A percentile compares a stretch with the other conserved stretches of the same genome.
Conservation (phyloP, 495 filamentous ascomycete genomes). For the Penicillium cataractarum region DNA sequence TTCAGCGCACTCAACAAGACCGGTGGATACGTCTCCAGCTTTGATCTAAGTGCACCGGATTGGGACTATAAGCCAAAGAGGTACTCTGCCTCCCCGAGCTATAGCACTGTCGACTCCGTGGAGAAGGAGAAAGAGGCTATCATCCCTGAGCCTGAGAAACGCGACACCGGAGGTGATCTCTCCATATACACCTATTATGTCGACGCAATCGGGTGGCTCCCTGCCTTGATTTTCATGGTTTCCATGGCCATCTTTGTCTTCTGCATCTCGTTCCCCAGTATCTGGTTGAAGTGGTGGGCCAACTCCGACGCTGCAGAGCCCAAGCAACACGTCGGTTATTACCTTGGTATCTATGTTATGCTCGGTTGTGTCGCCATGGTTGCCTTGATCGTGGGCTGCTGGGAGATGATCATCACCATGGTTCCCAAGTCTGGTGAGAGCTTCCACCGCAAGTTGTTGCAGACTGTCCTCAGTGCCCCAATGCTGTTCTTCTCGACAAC, state of each 20-base stretch:
- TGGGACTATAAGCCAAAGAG: slow-evolving; percentile 36
- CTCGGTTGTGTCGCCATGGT: slow-evolving; percentile 50
- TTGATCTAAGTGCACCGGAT: slow-evolving; percentile 40
- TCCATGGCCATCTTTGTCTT: slow-evolving; percentile 48
- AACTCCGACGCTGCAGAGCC: slow-evolving; percentile 44
- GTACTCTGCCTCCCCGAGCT: slow-evolving; percentile 26
- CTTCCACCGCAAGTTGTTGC: slow-evolving; percentile 53
- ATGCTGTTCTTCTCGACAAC: slow-evolving; percentile 53
- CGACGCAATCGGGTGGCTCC: slow-evolving; percentile 50
- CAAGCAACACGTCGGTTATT: slow-evolving; percentile 50
- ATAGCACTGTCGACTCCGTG: slow-evolving; percentile 22
- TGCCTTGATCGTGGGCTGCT: slow-evolving; percentile 48
- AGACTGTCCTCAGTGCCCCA: slow-evolving; percentile 53
- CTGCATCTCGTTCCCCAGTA: slow-evolving; percentile 50
- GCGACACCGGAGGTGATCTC: slow-evolving; percentile 53
- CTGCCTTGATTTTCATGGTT: slow-evolving; percentile 49
- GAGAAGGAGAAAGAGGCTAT: slow-evolving; percentile 28
- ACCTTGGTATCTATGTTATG: slow-evolving; percentile 59
- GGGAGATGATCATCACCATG: slow-evolving; percentile 59
- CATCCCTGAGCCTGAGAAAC: slow-evolving; percentile 31
- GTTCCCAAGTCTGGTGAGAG: slow-evolving; percentile 53
- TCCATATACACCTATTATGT: slow-evolving; percentile 65
- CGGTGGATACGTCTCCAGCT: slow-evolving; percentile 54
- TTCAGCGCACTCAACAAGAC: slow-evolving; percentile 49
- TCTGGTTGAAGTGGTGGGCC: slow-evolving; percentile 63